Conservation (phyloP, 768 basidiomycete genomes). For the Chalciporus pseudorubinellus region DNA sequence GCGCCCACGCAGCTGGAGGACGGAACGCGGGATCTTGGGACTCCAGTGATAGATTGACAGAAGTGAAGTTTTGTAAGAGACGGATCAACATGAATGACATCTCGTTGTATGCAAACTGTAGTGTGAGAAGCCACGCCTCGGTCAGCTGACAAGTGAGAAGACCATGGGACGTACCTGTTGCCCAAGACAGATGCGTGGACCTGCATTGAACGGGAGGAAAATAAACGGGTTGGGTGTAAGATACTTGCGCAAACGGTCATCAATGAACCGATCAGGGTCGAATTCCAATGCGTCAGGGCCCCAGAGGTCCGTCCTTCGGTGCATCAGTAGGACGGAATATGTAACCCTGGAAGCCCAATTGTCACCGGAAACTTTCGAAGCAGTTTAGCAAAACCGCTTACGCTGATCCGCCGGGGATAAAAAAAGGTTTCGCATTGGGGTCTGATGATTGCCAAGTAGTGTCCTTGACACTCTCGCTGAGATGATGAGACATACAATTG, state of each 20-base stretch:
- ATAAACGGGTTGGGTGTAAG: conserved; percentile 40
- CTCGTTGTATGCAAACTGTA: conserved; percentile 36
- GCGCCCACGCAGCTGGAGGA: conserved; percentile 30
- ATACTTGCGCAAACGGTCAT: conserved; percentile 34
- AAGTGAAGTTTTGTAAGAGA: conserved; percentile 28
- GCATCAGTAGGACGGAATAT: conserved; percentile 34
- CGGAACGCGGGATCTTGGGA: conserved; percentile 25
- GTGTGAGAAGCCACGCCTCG: neutral
- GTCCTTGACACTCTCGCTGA: conserved; percentile 21
- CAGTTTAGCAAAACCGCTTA: neutral
- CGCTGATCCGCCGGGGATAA: conserved; percentile 26
- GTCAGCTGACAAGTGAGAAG: conserved; percentile 1
- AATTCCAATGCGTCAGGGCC: conserved; percentile 37
- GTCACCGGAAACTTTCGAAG: neutral
- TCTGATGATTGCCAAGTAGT: conserved; percentile 25
- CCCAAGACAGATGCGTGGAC: conserved; percentile 38
- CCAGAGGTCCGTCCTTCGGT: conserved; percentile 38
- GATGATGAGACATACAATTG: neutral
- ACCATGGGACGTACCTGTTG: conserved; percentile 32
- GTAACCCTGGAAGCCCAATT: conserved; percentile 15
- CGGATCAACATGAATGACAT: conserved; percentile 35
- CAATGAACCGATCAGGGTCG: conserved; percentile 42
- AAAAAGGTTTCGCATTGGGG: conserved; percentile 27
- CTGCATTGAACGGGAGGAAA: conserved; percentile 43
- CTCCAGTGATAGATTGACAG: conserved; percentile 22